A percentile compares a stretch with the other conserved stretches of the same genome.
These are phyloP conservation scores for Macrotyloma uniflorum DNA, from an alignment of 306 rosid genomes.

Conservation along the genomic window DNA sequence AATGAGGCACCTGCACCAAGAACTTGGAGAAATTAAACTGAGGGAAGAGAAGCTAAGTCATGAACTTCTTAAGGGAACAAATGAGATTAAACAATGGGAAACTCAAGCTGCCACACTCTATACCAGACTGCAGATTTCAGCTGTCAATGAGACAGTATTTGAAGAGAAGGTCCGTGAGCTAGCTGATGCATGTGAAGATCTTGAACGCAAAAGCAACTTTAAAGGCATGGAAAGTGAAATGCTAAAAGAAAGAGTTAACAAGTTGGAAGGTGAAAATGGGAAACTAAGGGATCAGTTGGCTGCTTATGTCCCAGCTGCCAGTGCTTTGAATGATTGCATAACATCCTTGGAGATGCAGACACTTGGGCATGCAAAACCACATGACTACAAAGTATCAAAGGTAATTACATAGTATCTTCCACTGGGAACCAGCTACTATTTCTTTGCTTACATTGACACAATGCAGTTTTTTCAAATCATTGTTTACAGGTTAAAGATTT, in stretches of 20 bases:
- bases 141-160: constrained; percentile 64
- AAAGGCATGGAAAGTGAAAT: constrained; percentile 56
- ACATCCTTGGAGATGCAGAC: constrained; percentile 74
- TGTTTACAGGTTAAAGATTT: constrained; percentile 53
- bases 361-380: constrained; percentile 33
- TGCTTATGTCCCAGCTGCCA: constrained; percentile 67
- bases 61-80: constrained; percentile 53
- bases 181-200: constrained; percentile 50
- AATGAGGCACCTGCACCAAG: constrained; percentile 47
- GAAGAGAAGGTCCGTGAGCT: constrained; percentile 77
- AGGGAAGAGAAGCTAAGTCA: constrained; percentile 52
- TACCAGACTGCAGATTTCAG: constrained; percentile 58
- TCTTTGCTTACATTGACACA: constrained; percentile 6
- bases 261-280: constrained; percentile 60
- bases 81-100: constrained; percentile 65
- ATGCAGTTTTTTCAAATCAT: constrained; percentile 5
- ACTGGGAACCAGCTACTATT: not conserved
- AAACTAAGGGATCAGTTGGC: constrained; percentile 64
- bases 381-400: constrained; percentile 49
- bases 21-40: constrained; percentile 47
- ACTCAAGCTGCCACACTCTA: constrained; percentile 58
- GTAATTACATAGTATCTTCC: constrained; percentile 48
- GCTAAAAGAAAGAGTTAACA: constrained; percentile 60
- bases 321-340: constrained; percentile 65
- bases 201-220: constrained; percentile 57